Percentiles rank a stretch among this genome's conserved stretches.
Evolutionary conservation across 768 basidiomycete species (phyloP).

Genomic region (Suillus spraguei): DNA sequence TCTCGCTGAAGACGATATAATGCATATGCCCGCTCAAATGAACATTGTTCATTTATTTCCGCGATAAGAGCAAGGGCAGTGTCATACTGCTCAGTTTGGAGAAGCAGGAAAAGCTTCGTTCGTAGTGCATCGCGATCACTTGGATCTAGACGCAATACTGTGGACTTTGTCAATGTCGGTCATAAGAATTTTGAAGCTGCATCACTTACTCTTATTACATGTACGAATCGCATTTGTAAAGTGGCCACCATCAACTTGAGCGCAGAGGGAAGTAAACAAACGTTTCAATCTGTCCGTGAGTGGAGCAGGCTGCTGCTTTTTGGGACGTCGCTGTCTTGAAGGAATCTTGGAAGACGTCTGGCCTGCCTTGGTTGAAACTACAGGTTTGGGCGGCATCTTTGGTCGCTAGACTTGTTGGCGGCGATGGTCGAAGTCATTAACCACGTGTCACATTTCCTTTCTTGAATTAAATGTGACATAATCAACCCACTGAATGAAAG

Average conservation of each 20-base stretch:
- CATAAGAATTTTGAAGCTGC: constrained; percentile 22
- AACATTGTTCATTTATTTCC: constrained; percentile 25
- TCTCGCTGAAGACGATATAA: constrained; percentile 84
- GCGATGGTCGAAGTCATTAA: background rate
- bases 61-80: constrained; percentile 64
- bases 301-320: constrained; percentile 19
- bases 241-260: constrained; percentile 90
- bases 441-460: constrained; percentile 10
- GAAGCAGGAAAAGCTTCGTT: constrained; percentile 84
- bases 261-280: constrained; percentile 72
- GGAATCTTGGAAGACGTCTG: constrained; percentile 10
- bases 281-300: constrained; percentile 45
- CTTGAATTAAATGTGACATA: constrained; percentile 4
- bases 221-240: constrained; percentile 86
- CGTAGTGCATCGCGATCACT: constrained; percentile 71
- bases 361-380: background rate
- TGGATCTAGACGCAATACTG: constrained; percentile 75
- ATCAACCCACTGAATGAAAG: background rate
- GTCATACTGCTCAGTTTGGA: constrained; percentile 85
- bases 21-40: constrained; percentile 80
- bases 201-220: constrained; percentile 81
- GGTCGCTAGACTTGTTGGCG: background rate
- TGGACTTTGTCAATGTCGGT: constrained; percentile 15
- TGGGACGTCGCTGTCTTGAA: constrained; percentile 13
- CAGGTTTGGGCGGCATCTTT: constrained; percentile 25